Percentiles rank a stretch among this genome's conserved stretches.
These are phyloP conservation scores for Candida sphagnicola DNA, from an alignment of 805 yeast genomes.

Conservation along the genomic window DNA sequence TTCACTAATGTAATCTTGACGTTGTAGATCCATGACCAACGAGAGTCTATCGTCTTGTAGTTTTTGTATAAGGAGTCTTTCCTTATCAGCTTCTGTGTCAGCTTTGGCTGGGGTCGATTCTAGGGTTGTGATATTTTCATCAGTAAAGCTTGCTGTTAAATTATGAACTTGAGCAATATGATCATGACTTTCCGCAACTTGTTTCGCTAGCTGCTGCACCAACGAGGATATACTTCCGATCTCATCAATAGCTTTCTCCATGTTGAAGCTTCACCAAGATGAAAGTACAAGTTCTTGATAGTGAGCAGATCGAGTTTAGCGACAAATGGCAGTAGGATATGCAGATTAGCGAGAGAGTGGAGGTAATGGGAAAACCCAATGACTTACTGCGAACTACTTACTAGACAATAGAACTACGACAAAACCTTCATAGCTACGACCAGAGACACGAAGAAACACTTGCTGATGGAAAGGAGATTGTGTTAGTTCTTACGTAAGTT, in stretches of 20 bases:
- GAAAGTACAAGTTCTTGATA: too few relatives aligned
- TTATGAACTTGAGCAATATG: constrained; percentile 15
- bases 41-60: constrained; percentile 27
- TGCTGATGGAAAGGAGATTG: too few relatives aligned
- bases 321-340: too few relatives aligned
- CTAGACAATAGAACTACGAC: too few relatives aligned
- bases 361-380: too few relatives aligned
- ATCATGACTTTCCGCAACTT: constrained; percentile 17
- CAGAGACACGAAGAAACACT: too few relatives aligned
- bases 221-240: constrained; percentile 13
- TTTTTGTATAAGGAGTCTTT: constrained; percentile 12
- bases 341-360: too few relatives aligned
- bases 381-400: too few relatives aligned
- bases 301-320: too few relatives aligned
- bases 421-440: too few relatives aligned
- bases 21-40: constrained; percentile 36
- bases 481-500: too few relatives aligned
- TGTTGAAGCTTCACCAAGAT: too few relatives aligned
- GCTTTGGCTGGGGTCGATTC: neutral
- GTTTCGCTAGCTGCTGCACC: constrained; percentile 14
- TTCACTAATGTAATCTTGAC: constrained; percentile 28
- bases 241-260: constrained; percentile 19
- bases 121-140: constrained; percentile 9
- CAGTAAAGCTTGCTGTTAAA: constrained; percentile 14
- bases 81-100: constrained; percentile 5